Evolutionary conservation across 257 asterid species (phyloP), one percentile per base, ranked within the genome.

Genomic region (Thymus quinquecostatus): DNA sequence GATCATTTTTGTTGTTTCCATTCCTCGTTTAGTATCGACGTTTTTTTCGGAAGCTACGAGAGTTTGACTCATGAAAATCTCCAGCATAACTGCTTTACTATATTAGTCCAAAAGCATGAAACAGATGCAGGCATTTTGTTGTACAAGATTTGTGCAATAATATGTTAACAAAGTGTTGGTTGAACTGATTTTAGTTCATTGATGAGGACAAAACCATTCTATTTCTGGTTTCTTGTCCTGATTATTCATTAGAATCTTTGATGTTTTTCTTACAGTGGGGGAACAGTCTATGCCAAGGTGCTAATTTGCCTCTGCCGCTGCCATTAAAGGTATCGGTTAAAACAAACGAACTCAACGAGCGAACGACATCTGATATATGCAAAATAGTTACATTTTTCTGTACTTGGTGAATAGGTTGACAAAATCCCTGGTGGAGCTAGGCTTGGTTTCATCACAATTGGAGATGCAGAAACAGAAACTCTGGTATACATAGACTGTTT

Each of bases 371-470:
- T 7, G 61, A 28, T 53, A 10, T 6, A 55, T 64, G 43, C 3
- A 38, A 38, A 36, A 36, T 36, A 36, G 40, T 5, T 36, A 2
- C 5, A 5, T 36, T 2, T 1, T 38, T 38, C 6, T 38, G 6
- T 38, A 38, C 6, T 38, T 38, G 40, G 41, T 38, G 6, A 38
- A 44, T 6, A 92, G 97, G 92, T 90, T 10, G 98, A 93, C 77
- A 93, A 86, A 76, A 89, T 91, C 74, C 91, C 91, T 0, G 89
- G 96, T 28, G 98, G 98, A 66, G 96, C 97, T 33, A 93, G 98
- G 69, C 89, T 93, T 64, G 96, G 97, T 34, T 93, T 93, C 79
- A 91, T 82, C 32, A 75, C 84, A 6, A 69, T 93, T 63, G 94
- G 85, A 72, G 92, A 91, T 75, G 97, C 85, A 45, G 61, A 85